Base-by-base conservation (phyloP, 2,329 filamentous ascomycete species). In the Colletotrichum falcatum region DNA sequence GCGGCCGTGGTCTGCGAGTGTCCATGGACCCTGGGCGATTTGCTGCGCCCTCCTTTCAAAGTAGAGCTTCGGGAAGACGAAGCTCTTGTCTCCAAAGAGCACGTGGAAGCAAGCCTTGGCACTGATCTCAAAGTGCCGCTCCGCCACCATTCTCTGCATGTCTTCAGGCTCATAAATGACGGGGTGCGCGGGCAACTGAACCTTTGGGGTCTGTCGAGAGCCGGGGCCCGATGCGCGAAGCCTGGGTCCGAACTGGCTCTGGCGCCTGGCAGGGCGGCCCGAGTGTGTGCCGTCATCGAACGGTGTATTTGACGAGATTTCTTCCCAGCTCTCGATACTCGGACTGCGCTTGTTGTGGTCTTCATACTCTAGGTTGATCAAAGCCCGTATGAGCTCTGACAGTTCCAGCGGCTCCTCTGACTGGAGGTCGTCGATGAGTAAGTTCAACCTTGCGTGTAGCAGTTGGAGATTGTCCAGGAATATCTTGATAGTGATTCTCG, bases 41-140 rank as follows among this genome's bases (percentile, higher is more conserved):
- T 91, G 90, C 79, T 91, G 89, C 18, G 93, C 94, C 75, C 91
- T 88, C 61, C 93, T 88, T 78, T 97, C 94, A 78, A 94, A 92
- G 78, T 98, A 95, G 37, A 98, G 85, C 76, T 95, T 90, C 75
- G 96, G 94, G 82, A 98, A 99, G 48, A 98, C 91, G 42, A 95
- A 94, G 78, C 94, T 97, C 82, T 95, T 97, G 80, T 99, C 96
- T 46, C 96, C 96, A 80, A 98, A 99, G 61, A 99, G 87, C 20
- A 98, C 93, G 77, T 98, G 95, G 80, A 98, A 99, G 68, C 97
- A 90, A 0, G 94, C 94, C 80, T 99, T 98, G 56, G 96, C 92
- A 73, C 94, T 97, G 71, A 98, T 91, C 74, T 97, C 92, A 79
- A 97, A 97, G 74, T 94, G 88, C 72, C 93, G 90, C 79, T 97